phyloP scores from a whole-genome alignment of 2,329 filamentous ascomycete species.

The Pseudohalonectria lignicola region DNA sequence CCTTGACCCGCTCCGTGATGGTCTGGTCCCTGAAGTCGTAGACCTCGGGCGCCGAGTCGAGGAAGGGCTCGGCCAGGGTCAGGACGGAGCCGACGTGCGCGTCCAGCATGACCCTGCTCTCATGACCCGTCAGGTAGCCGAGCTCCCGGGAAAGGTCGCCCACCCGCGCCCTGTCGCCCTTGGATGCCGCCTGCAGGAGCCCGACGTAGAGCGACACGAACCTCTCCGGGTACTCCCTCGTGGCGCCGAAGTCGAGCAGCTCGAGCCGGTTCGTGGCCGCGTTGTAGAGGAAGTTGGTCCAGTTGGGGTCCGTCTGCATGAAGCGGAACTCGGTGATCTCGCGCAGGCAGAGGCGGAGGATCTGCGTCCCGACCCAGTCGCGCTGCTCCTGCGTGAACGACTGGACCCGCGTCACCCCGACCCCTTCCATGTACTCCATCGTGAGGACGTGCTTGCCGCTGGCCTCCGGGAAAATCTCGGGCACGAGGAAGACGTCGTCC shows the following conservation, averaged over 20 bases:
- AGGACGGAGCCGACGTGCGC: slow-evolving; percentile 83
- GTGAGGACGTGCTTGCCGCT: slow-evolving; percentile 37
- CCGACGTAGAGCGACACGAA: slow-evolving; percentile 75
- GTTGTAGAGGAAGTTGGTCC: slow-evolving; percentile 98
- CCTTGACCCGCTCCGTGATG: slow-evolving; percentile 86
- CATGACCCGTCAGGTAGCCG: slow-evolving; percentile 86
- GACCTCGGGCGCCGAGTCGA: slow-evolving; percentile 60
- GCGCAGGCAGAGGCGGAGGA: slow-evolving; percentile 80
- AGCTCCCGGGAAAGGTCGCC: slow-evolving; percentile 61
- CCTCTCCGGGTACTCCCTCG: slow-evolving; percentile 66
- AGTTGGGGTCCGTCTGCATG: slow-evolving; percentile 99
- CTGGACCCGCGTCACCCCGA: slow-evolving; percentile 71
- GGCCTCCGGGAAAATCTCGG: slow-evolving; percentile 21
- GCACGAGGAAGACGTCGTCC: slow-evolving; percentile 71
- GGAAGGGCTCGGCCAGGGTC: slow-evolving; percentile 87
- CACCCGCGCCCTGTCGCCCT: slow-evolving; percentile 52
- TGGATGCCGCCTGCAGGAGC: slow-evolving; percentile 70
- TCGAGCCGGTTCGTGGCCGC: slow-evolving; percentile 60
- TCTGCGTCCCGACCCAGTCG: slow-evolving; percentile 94
- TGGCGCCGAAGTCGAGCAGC: slow-evolving; percentile 91
- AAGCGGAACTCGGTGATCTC: slow-evolving; percentile 92
- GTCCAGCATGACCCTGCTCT: slow-evolving; percentile 76
- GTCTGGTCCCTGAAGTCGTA: slow-evolving; percentile 95
- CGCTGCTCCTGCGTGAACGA: slow-evolving; percentile 71
- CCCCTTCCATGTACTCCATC: slow-evolving; percentile 82